A percentile compares a stretch with the other conserved stretches of the same genome.
Evolutionary conservation across 768 basidiomycete genomes (phyloP).

Genomic region (Lactarius sanguifluus): DNA sequence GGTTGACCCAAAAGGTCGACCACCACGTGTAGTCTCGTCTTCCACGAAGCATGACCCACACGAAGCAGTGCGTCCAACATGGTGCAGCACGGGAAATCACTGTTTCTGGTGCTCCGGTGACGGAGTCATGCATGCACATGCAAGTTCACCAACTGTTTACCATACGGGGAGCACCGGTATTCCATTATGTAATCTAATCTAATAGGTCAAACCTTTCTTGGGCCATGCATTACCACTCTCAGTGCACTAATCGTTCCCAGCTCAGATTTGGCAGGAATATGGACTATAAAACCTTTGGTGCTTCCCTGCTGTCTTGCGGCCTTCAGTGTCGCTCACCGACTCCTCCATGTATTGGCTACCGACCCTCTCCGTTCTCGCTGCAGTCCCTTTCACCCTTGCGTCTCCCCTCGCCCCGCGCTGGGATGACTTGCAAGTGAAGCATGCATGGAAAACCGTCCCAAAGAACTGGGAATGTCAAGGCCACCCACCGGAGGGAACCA

Average conservation of each 20-base stretch:
- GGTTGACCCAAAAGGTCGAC: background rate
- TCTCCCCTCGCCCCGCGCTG: constrained; percentile 14
- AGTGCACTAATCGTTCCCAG: background rate
- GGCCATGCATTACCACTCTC: background rate
- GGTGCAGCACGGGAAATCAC: background rate
- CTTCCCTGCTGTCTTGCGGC: background rate
- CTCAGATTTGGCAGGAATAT: background rate
- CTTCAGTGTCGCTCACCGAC: background rate
- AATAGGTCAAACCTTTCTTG: background rate
- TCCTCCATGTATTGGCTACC: constrained; percentile 13
- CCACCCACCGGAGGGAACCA: constrained; percentile 12
- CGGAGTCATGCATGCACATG: too few relatives aligned
- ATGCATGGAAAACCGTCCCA: constrained; percentile 20
- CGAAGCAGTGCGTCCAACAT: background rate
- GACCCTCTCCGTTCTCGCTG: constrained; percentile 13
- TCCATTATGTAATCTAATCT: background rate
- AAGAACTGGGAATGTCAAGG: constrained; percentile 17
- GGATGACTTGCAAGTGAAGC: constrained; percentile 26
- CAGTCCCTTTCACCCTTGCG: constrained; percentile 8
- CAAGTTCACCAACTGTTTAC: background rate
- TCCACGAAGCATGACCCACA: background rate
- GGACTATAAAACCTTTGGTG: background rate
- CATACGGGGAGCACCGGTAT: background rate
- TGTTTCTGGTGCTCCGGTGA: background rate
- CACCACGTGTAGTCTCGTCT: background rate